Evolutionary conservation across 768 basidiomycete genomes (phyloP), one percentile per base, ranked within the genome.

Genomic region (Boletellus emodensis): DNA sequence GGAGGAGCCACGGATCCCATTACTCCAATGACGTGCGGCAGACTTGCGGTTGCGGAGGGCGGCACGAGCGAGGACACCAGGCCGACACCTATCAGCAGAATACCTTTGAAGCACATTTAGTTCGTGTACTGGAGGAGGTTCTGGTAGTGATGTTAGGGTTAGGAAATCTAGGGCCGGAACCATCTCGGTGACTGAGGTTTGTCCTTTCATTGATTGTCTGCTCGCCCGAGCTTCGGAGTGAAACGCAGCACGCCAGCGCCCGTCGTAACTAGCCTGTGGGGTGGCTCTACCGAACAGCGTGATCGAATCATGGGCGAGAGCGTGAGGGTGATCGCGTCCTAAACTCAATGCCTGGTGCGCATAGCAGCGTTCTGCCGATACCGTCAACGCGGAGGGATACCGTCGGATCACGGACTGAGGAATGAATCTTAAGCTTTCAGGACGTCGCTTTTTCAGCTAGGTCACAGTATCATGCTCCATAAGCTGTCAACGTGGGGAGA

Each of bases 331-430:
- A 28, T 30, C 40, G 13, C 40, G 35, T 15, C 48, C 40, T 18
- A 48, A 33, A 36, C 8, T 22, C 15, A 51, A 22, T 17, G 46
- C 8, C 15, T 17, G 46, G 18, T 38, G 33, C 12, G 34, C 52
- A 48, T 39, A 33, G n/a, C 40, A 48, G 33, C 43, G 49, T n/a
- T 17, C 34, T 3, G 44, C 9, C 0, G 51, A 49, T 34, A 26
- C 33, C 18, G 18, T 45, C 12, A 51, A 20, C 0, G 37, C 48
- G 2, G 58, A 54, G 3, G 63, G 63, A 47, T 58, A 49, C 35
- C 61, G 64, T 32, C 56, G 52, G 18, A 63, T 43, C 32, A 66
- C 64, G 2, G 62, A 66, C 20, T 61, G 64, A 20, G 62, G 62
- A 44, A 64, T 41, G 41, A 65, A 64, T 8, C 49, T 47, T 39